Conservation (phyloP, 352 stramenopile species). For the Phytophthora colocasiae region DNA sequence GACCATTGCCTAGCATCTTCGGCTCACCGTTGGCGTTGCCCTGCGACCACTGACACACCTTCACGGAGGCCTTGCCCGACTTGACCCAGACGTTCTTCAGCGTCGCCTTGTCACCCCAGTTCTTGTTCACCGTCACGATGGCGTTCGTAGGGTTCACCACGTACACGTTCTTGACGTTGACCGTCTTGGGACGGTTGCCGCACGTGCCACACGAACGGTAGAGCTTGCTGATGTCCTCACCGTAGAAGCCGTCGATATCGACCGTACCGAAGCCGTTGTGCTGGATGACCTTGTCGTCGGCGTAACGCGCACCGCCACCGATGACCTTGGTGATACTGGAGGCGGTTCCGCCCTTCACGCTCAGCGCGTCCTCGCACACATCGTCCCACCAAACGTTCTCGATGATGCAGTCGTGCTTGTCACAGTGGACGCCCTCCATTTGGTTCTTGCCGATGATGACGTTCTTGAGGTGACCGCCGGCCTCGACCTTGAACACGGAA, state of each 20-base stretch:
- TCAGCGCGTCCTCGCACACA: constrained; percentile 2
- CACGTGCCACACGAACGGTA: neutral
- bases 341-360: constrained; percentile 6
- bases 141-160: constrained; percentile 19
- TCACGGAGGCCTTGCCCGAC: constrained; percentile 6
- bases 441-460: neutral
- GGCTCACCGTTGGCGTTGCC: neutral
- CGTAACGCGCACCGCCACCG: constrained; percentile 39
- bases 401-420: constrained; percentile 1
- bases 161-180: constrained; percentile 32
- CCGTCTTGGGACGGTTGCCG: constrained; percentile 11
- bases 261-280: constrained; percentile 4
- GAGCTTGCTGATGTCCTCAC: neutral
- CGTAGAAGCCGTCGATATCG: neutral
- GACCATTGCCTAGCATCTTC: constrained; percentile 21
- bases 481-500: neutral
- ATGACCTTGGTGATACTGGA: constrained; percentile 32
- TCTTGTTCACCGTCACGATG: constrained; percentile 31
- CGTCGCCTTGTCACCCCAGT: constrained; percentile 29
- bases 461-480: neutral
- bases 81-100: constrained; percentile 33
- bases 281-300: constrained; percentile 48
- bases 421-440: neutral
- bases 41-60: constrained; percentile 20
- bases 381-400: neutral